A percentile compares a stretch with the other conserved stretches of the same genome.
Evolutionary conservation across 2,329 filamentous ascomycete species (phyloP).

Genomic region (Scedosporium minutisporum): DNA sequence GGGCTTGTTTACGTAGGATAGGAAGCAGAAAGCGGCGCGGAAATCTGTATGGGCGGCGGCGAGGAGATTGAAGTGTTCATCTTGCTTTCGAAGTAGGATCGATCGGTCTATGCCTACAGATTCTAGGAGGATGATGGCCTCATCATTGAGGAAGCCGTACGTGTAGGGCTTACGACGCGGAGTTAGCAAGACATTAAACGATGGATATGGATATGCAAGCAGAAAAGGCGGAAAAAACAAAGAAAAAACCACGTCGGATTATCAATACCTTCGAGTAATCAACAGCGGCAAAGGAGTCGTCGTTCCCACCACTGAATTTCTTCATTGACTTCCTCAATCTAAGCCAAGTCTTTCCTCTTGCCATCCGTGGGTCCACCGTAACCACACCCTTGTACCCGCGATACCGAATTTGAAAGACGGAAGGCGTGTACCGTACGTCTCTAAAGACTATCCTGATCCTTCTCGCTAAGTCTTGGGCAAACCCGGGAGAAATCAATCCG

Average conservation of each 20-base stretch:
- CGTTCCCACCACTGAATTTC: slow-evolving; percentile 27
- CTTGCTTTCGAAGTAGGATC: slow-evolving; percentile 23
- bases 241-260: too few relatives aligned
- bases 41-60: slow-evolving; percentile 16
- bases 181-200: neutral
- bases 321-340: slow-evolving; percentile 27
- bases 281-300: slow-evolving; percentile 27
- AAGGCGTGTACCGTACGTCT: slow-evolving; percentile 25
- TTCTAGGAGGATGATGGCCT: slow-evolving; percentile 27
- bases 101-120: slow-evolving; percentile 22
- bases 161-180: slow-evolving; percentile 21
- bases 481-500: slow-evolving; percentile 22
- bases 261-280: slow-evolving; percentile 27
- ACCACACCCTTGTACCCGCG: slow-evolving; percentile 32
- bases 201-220: neutral
- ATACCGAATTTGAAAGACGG: slow-evolving; percentile 31
- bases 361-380: slow-evolving; percentile 23
- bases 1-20: slow-evolving; percentile 21
- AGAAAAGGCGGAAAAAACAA: too few relatives aligned
- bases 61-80: slow-evolving; percentile 24
- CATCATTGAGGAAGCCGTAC: slow-evolving; percentile 30
- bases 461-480: slow-evolving; percentile 23
- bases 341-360: slow-evolving; percentile 9
- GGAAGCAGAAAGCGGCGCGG: slow-evolving; percentile 23
- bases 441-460: slow-evolving; percentile 23